Conservation (phyloP, 768 basidiomycete species). For the Termitomyces sp. region DNA sequence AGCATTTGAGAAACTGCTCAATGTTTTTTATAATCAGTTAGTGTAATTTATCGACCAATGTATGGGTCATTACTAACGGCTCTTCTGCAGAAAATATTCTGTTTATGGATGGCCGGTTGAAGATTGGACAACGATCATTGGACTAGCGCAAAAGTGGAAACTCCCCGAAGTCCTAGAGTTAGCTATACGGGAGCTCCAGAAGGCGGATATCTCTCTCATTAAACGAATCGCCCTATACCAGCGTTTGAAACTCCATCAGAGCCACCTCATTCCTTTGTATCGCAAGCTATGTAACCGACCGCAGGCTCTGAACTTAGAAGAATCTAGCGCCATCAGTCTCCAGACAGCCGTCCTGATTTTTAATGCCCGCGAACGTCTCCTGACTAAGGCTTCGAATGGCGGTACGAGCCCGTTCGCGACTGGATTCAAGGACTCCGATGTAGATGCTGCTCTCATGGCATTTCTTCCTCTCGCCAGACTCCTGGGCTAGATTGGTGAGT, state of each 20-base stretch:
- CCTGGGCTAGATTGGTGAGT: background rate
- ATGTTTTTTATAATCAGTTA: constrained; percentile 53
- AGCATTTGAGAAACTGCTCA: constrained; percentile 41
- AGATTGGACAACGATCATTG: constrained; percentile 51
- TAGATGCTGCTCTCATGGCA: constrained; percentile 25
- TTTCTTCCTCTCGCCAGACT: background rate
- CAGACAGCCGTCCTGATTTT: constrained; percentile 48
- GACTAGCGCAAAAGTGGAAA: constrained; percentile 48
- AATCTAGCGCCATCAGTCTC: constrained; percentile 48
- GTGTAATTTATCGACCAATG: background rate
- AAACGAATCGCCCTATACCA: constrained; percentile 44
- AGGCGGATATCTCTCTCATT: background rate
- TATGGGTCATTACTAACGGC: background rate
- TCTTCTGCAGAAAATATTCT: constrained; percentile 39
- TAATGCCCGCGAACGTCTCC: constrained; percentile 43
- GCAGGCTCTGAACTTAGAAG: constrained; percentile 43
- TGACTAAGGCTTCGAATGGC: constrained; percentile 22
- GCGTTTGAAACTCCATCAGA: constrained; percentile 36
- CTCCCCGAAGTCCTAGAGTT: constrained; percentile 32
- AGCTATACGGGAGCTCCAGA: constrained; percentile 37
- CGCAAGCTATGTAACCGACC: constrained; percentile 43
- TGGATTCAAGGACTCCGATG: constrained; percentile 23
- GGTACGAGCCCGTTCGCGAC: constrained; percentile 31
- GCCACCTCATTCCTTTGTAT: constrained; percentile 47
- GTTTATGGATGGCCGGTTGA: constrained; percentile 42